These are phyloP conservation scores for Orbilia brochopaga DNA, from an alignment of 2,329 filamentous ascomycete genomes.

Conservation along the genomic window DNA sequence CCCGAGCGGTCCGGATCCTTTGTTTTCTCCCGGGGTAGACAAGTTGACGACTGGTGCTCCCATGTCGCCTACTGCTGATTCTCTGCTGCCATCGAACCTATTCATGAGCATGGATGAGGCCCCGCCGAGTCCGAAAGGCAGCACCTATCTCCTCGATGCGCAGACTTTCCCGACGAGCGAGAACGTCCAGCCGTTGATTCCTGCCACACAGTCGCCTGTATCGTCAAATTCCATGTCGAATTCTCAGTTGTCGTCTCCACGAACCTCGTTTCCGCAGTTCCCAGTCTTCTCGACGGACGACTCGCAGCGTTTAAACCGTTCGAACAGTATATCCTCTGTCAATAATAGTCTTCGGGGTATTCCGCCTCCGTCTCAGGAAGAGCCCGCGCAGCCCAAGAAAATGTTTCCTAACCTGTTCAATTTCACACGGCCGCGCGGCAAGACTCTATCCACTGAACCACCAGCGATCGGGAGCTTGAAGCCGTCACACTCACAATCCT, in stretches of 20 bases:
- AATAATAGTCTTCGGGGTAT: slow-evolving; percentile 50
- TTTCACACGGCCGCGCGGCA: slow-evolving; percentile 64
- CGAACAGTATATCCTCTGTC: slow-evolving; percentile 50
- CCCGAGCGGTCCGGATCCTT: slow-evolving; percentile 59
- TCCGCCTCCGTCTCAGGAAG: slow-evolving; percentile 39
- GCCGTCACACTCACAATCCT: slow-evolving; percentile 75
- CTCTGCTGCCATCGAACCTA: slow-evolving; percentile 73
- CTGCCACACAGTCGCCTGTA: slow-evolving; percentile 65
- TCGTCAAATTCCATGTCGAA: slow-evolving; percentile 61
- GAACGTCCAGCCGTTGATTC: slow-evolving; percentile 55
- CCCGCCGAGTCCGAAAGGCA: slow-evolving; percentile 59
- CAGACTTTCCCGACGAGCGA: slow-evolving; percentile 45
- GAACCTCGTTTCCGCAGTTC: slow-evolving; percentile 55
- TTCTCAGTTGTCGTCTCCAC: slow-evolving; percentile 53
- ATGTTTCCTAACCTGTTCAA: slow-evolving; percentile 54
- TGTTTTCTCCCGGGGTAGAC: slow-evolving; percentile 48
- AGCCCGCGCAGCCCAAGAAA: slow-evolving; percentile 29
- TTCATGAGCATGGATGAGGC: slow-evolving; percentile 68
- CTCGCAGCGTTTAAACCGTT: slow-evolving; percentile 29
- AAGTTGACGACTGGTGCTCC: slow-evolving; percentile 69
- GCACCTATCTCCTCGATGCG: slow-evolving; percentile 48
- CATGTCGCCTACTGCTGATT: slow-evolving; percentile 77
- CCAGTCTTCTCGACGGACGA: slow-evolving; percentile 52
- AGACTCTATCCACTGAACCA: slow-evolving; percentile 67
- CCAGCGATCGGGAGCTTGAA: slow-evolving; percentile 73